phyloP scores from a whole-genome alignment of 331 rosid genomes.

The Stylosanthes scabra region DNA sequence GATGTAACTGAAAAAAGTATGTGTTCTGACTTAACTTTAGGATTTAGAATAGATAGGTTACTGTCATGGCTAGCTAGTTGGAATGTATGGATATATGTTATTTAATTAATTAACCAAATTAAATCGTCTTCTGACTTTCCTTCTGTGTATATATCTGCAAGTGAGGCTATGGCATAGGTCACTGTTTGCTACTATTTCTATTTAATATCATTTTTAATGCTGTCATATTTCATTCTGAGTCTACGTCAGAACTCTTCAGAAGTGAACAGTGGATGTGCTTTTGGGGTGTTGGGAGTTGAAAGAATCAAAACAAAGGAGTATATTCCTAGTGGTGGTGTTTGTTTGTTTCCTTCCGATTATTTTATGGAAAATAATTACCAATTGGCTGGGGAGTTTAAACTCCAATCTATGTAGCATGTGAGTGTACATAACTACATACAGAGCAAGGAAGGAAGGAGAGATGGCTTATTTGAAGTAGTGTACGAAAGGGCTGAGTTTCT shows the following conservation, averaged over 20 bases:
- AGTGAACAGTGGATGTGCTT: not conserved
- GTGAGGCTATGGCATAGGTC: conserved; percentile 20
- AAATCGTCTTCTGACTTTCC: not conserved
- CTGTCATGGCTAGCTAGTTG: conserved; percentile 6
- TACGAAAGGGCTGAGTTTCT: not conserved
- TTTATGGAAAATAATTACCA: not conserved
- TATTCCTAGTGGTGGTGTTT: not conserved
- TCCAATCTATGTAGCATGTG: no score
- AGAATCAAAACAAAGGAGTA: not conserved
- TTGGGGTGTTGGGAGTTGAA: not conserved
- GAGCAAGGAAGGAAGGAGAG: no score
- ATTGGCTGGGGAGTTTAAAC: no score
- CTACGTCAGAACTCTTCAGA: not conserved
- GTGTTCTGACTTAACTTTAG: conserved; percentile 29
- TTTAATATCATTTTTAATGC: not conserved
- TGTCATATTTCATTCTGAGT: conserved; percentile 24
- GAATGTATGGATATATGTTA: conserved; percentile 2
- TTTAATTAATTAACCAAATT: not conserved
- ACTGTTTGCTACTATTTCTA: not conserved
- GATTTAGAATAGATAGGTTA: conserved; percentile 25
- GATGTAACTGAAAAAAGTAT: conserved; percentile 14
- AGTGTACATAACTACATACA: no score
- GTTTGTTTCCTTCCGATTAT: not conserved
- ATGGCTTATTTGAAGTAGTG: not conserved
- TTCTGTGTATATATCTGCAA: not conserved